phyloP scores from a whole-genome alignment of 169 alveolate genomes.

The Cryptosporidium andersoni region DNA sequence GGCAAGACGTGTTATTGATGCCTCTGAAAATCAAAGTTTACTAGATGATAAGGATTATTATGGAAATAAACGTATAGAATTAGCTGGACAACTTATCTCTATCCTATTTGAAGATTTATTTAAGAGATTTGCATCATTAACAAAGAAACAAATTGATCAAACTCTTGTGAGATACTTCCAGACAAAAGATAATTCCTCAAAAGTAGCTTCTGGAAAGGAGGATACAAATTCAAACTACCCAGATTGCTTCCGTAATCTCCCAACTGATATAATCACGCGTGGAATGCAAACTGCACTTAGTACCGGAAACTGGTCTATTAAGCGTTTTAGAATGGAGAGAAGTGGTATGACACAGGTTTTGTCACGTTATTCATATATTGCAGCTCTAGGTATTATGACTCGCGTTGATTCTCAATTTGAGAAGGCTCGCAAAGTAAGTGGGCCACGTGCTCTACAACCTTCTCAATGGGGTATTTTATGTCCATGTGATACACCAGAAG shows the following conservation, averaged over 20 bases:
- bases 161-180: conserved; percentile 80
- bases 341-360: conserved; percentile 97
- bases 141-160: conserved; percentile 87
- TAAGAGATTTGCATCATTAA: conserved; percentile 79
- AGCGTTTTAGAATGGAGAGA: conserved; percentile 97
- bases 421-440: conserved; percentile 94
- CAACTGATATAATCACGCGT: conserved; percentile 92
- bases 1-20: conserved; percentile 96
- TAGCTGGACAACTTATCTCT: conserved; percentile 98
- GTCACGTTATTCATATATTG: conserved; percentile 95
- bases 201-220: conserved; percentile 42
- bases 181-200: conserved; percentile 76
- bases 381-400: conserved; percentile 95
- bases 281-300: conserved; percentile 95
- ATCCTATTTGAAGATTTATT: conserved; percentile 95
- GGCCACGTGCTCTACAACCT: conserved; percentile 99
- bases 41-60: conserved; percentile 99
- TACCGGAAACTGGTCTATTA: conserved; percentile 99
- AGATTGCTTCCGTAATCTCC: conserved; percentile 87
- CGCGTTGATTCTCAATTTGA: conserved; percentile 91
- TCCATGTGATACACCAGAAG: conserved; percentile 99
- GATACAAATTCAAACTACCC: conserved; percentile 80
- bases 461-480: conserved; percentile 99
- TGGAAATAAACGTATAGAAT: conserved; percentile 99
- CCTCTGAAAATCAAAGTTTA: conserved; percentile 88